phyloP scores from a whole-genome alignment of 495 filamentous ascomycete genomes.

The Parachaetomium inaequale region DNA sequence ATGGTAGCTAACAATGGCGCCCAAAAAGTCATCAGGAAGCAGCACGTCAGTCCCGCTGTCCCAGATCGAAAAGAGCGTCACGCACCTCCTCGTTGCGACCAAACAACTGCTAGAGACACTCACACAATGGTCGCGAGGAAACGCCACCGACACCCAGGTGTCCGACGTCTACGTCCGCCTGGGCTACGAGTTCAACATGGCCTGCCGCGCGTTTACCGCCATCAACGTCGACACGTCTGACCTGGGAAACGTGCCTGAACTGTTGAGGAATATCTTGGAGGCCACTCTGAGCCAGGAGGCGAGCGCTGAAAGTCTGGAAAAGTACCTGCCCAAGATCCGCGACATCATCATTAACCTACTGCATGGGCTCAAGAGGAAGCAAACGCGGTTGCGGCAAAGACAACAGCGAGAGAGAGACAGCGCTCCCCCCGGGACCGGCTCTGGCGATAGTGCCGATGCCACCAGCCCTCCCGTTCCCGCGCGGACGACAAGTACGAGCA shows the following conservation, averaged over 20 bases:
- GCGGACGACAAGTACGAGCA: slow-evolving; percentile 66
- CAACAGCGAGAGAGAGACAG: slow-evolving; percentile 64
- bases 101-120: slow-evolving; percentile 97
- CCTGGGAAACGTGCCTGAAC: slow-evolving; percentile 90
- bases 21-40: slow-evolving; percentile 41
- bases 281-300: slow-evolving; percentile 96
- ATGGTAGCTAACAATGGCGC: slow-evolving; percentile 17
- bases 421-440: slow-evolving; percentile 33
- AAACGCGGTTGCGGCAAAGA: slow-evolving; percentile 81
- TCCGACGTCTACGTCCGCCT: slow-evolving; percentile 96
- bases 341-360: slow-evolving; percentile 98
- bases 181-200: slow-evolving; percentile 98
- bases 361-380: slow-evolving; percentile 93
- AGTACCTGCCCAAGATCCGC: slow-evolving; percentile 84
- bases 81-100: slow-evolving; percentile 92
- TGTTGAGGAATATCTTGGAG: slow-evolving; percentile 84
- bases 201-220: slow-evolving; percentile 89
- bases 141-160: slow-evolving; percentile 87
- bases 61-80: slow-evolving; percentile 97
- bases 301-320: slow-evolving; percentile 83
- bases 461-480: slow-evolving; percentile 26
- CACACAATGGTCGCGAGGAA: slow-evolving; percentile 91
- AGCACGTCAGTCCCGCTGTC: slow-evolving; percentile 57
- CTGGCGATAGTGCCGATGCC: slow-evolving; percentile 14
- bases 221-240: slow-evolving; percentile 94